Evolutionary conservation across 371 early-diverging fungal genomes (phyloP).

Genomic region (Apophysomyces elegans): DNA sequence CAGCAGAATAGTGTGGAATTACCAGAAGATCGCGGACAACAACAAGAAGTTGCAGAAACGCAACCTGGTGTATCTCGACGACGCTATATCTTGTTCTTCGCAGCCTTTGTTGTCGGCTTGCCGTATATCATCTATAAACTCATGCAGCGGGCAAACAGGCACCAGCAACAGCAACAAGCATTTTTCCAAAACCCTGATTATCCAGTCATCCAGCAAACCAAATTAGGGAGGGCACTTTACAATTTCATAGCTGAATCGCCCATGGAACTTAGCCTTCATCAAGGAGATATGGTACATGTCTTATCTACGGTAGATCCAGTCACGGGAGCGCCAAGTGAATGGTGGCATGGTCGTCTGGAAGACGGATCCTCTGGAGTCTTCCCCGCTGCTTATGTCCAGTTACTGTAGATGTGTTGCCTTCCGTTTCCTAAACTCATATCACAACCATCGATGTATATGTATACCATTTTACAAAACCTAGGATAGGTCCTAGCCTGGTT

Average conservation of each 20-base stretch:
- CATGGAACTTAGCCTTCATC: conserved; percentile 79
- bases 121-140: conserved; percentile 90
- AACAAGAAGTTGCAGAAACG: conserved; percentile 46
- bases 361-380: conserved; percentile 87
- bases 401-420: background rate
- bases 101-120: conserved; percentile 82
- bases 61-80: conserved; percentile 24
- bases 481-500: background rate
- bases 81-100: conserved; percentile 79
- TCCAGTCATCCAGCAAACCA: conserved; percentile 2
- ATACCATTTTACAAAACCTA: background rate
- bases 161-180: conserved; percentile 60
- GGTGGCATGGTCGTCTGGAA: conserved; percentile 93
- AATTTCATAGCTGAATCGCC: conserved; percentile 80
- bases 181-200: conserved; percentile 22
- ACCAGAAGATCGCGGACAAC: conserved; percentile 54
- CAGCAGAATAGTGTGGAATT: conserved; percentile 53
- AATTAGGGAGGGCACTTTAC: conserved; percentile 85
- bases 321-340: conserved; percentile 71
- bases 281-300: conserved; percentile 90
- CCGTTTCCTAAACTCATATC: background rate
- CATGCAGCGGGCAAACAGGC: conserved; percentile 54
- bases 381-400: conserved; percentile 85
- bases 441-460: background rate
- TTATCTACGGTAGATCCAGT: conserved; percentile 75